Conservation (phyloP, 192 early-diverging fungal species). For the Mortierella hygrophila region DNA sequence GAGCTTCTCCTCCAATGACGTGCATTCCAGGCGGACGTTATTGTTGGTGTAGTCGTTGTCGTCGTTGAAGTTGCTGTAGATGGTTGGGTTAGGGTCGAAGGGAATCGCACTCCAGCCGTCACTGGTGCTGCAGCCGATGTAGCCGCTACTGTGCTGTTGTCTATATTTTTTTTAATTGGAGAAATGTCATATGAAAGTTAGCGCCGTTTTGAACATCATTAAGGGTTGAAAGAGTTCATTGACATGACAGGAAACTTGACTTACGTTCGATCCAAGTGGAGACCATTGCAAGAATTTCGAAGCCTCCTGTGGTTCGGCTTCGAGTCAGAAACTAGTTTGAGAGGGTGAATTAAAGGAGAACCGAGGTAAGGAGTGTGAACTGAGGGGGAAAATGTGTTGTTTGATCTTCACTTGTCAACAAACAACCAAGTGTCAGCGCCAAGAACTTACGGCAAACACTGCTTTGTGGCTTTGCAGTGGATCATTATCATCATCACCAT, state of each 20-base stretch:
- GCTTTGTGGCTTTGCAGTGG: constrained; percentile 31
- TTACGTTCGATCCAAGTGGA: constrained; percentile 36
- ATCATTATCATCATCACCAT: background rate
- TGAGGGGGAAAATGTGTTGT: background rate
- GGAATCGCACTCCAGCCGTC: constrained; percentile 2
- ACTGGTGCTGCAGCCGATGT: background rate
- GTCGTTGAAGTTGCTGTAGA: background rate
- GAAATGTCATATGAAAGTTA: background rate
- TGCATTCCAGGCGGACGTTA: constrained; percentile 14
- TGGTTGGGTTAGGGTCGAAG: background rate
- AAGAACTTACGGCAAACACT: constrained; percentile 32
- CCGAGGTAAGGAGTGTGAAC: background rate
- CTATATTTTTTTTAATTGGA: background rate
- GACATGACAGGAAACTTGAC: background rate
- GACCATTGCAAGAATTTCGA: constrained; percentile 31
- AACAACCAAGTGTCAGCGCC: background rate
- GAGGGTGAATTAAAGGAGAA: background rate
- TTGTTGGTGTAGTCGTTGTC: background rate
- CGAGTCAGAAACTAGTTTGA: constrained; percentile 26
- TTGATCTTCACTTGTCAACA: background rate
- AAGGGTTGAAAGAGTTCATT: background rate
- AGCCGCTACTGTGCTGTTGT: background rate
- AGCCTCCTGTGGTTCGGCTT: background rate
- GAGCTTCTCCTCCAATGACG: constrained; percentile 44
- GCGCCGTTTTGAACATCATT: background rate